phyloP scores from a whole-genome alignment of 495 filamentous ascomycete genomes.

The Platismatia glauca region DNA sequence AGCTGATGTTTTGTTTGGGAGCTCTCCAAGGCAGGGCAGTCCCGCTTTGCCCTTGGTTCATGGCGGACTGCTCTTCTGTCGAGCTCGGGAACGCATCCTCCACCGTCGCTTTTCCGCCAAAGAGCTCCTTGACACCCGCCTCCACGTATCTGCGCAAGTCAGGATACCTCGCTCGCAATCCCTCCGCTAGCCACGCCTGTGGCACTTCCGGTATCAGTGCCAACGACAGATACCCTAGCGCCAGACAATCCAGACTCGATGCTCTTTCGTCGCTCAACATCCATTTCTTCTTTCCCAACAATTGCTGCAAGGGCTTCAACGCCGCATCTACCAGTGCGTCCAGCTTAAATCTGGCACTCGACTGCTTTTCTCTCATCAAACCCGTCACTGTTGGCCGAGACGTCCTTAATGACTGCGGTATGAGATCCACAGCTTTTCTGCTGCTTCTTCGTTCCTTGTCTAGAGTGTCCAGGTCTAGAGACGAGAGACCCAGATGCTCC shows the following conservation, averaged over 20 bases:
- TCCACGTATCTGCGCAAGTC: conserved; percentile 46
- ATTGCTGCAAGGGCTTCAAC: conserved; percentile 56
- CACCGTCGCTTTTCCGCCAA: conserved; percentile 25
- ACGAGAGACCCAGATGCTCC: conserved; percentile 63
- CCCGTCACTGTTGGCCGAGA: conserved; percentile 25
- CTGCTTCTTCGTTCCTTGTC: conserved; percentile 28
- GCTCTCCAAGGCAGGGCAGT: conserved; percentile 8
- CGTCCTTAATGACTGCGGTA: conserved; percentile 21
- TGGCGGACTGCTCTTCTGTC: not conserved
- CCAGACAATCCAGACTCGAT: conserved; percentile 68
- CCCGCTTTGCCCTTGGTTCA: not conserved
- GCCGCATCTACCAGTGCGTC: conserved; percentile 59
- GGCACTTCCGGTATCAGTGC: conserved; percentile 63
- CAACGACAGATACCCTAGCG: conserved; percentile 66
- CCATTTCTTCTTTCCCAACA: conserved; percentile 49
- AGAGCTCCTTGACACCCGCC: conserved; percentile 35
- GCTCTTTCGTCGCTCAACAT: conserved; percentile 39
- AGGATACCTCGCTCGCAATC: conserved; percentile 48
- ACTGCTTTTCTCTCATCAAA: conserved; percentile 26
- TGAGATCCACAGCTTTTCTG: conserved; percentile 6
- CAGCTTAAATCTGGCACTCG: conserved; percentile 53
- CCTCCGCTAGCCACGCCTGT: conserved; percentile 58
- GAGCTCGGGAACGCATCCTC: not conserved
- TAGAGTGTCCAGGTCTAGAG: conserved; percentile 51
- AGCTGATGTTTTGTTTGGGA: not conserved